Evolutionary conservation across 2,329 filamentous ascomycete genomes (phyloP).

Genomic region (Clarireedia hainanense): DNA sequence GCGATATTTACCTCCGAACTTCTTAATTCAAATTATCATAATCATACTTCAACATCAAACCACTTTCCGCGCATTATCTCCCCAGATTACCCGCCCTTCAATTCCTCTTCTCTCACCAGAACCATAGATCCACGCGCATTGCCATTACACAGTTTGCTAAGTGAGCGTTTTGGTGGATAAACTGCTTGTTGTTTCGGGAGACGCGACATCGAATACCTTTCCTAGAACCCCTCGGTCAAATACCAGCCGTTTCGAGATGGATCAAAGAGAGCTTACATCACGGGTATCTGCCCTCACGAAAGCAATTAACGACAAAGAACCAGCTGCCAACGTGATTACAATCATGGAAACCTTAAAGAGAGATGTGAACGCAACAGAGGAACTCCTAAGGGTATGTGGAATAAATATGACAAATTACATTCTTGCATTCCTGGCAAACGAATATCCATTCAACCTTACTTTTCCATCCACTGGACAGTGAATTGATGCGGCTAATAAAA

Average conservation of each 20-base stretch:
- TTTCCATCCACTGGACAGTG: neutral
- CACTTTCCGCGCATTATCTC: neutral
- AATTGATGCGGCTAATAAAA: constrained; percentile 9
- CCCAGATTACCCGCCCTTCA: neutral
- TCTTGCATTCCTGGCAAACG: neutral
- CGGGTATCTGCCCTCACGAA: constrained; percentile 58
- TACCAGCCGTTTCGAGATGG: constrained; percentile 16
- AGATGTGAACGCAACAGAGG: constrained; percentile 77
- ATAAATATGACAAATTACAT: constrained; percentile 12
- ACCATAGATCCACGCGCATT: neutral
- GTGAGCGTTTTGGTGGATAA: neutral
- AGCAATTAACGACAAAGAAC: constrained; percentile 67
- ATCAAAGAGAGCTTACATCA: constrained; percentile 25
- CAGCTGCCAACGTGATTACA: constrained; percentile 60
- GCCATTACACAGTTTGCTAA: neutral
- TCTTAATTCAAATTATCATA: neutral
- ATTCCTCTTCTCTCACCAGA: neutral
- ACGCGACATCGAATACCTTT: too few relatives aligned
- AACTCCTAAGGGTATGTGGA: constrained; percentile 65
- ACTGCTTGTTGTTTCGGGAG: too few relatives aligned
- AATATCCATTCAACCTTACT: too few relatives aligned
- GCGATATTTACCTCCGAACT: neutral
- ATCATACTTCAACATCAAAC: neutral
- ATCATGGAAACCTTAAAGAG: constrained; percentile 74
- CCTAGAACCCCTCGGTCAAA: neutral